phyloP scores from a whole-genome alignment of 1,284 basidiomycete species.

The Ceratobasidium sp. region DNA sequence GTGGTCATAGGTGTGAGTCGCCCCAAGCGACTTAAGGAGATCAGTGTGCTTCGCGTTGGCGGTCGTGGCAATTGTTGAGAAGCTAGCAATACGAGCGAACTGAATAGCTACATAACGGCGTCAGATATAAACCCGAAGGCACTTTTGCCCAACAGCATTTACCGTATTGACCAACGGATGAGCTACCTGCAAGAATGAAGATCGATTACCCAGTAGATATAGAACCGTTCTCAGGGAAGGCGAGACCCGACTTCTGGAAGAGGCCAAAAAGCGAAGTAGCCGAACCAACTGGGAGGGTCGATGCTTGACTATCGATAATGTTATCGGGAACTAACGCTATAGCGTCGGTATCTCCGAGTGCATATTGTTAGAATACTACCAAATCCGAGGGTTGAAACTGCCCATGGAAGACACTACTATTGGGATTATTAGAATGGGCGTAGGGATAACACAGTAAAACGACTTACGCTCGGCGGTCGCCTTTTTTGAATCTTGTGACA shows the following conservation, averaged over 20 bases:
- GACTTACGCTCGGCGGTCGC: constrained; percentile 40
- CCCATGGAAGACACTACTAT: constrained; percentile 24
- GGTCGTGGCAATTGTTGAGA: constrained; percentile 50
- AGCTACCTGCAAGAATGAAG: constrained; percentile 39
- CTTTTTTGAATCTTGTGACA: constrained; percentile 13
- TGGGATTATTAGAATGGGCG: neutral
- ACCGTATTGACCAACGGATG: no score
- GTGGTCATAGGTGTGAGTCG: constrained; percentile 61
- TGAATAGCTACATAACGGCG: constrained; percentile 40
- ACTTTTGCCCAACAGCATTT: constrained; percentile 50
- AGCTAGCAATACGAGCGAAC: constrained; percentile 43
- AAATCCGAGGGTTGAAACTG: neutral
- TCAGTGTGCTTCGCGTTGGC: constrained; percentile 58
- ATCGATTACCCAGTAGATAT: constrained; percentile 17
- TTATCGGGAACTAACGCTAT: neutral
- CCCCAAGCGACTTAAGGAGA: no score
- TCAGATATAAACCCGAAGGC: constrained; percentile 32
- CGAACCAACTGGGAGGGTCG: constrained; percentile 8
- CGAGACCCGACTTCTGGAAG: constrained; percentile 31
- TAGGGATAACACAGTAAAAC: neutral
- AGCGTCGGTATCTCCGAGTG: no score
- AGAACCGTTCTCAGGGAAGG: constrained; percentile 9
- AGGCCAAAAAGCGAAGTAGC: constrained; percentile 14
- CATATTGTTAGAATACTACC: constrained; percentile 17
- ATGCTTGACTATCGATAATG: constrained; percentile 17